Evolutionary conservation across 768 basidiomycete species (phyloP), one percentile per base, ranked within the genome.

Genomic region (Rhodotorula graminis): DNA sequence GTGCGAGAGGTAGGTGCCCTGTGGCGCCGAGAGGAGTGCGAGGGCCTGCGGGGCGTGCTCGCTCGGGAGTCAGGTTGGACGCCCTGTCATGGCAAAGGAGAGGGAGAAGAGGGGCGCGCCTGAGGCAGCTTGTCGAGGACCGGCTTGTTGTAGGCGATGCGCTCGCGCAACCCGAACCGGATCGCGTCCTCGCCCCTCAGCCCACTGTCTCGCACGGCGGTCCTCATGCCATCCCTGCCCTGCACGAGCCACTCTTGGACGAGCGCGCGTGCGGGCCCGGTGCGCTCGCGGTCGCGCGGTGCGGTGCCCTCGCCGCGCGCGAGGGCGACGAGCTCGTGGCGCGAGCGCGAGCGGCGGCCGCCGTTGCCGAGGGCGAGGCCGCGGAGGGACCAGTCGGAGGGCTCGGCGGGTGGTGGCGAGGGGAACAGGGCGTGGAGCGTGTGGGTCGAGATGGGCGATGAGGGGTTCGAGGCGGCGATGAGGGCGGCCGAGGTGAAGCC

Each of bases 361-460:
- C 67, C 67, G 58, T 72, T 72, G 21, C 67, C 71, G 59, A 72
- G 49, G 27, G 63, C 63, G 44, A 72, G 47, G 5, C 63, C 67
- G 33, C 61, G 61, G 42, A 68, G 31, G 25, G 57, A 61, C 44
- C 55, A 69, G 14, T 27, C 16, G 27, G 49, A 9, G 12, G 59
- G 4, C 8, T 27, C 18, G 5, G 7, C 19, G 15, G 57, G 5
- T 10, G 74, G 74, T 9, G 74, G 67, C 0, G 74, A 75, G 8
- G 74, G 74, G 53, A 64, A 75, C 18, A 75, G 62, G 5, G 71
- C 67, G 47, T 72, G 37, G 31, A 75, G 29, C 25, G 74, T 61
- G 25, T 65, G 66, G 23, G 23, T 37, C 2, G 70, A 33, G 40
- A 61, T 59, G 33, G 7, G 70, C 60, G 31, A 53, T 33, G 11